Percentiles rank a stretch among this genome's conserved stretches.
Conservation (phyloP, 176 grass and related monocot species). For the Cenchrus purpureus region DNA sequence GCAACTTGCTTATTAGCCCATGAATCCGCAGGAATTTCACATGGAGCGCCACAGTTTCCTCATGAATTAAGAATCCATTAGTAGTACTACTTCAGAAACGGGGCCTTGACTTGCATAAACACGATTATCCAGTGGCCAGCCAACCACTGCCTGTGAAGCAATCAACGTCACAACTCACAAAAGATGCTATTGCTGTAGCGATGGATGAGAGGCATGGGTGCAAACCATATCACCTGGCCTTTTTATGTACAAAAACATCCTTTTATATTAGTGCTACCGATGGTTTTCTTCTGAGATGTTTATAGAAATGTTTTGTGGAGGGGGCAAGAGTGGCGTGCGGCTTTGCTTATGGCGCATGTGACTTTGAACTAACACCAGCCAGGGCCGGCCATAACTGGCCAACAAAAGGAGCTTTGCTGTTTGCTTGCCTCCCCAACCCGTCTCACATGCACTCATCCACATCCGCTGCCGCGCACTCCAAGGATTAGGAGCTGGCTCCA, state of each 20-base stretch:
- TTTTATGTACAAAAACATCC: background rate
- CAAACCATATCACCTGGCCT: background rate
- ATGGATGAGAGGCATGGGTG: background rate
- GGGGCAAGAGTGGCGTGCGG: conserved; percentile 44
- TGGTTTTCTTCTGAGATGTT: background rate
- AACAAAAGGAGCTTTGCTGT: conserved; percentile 41
- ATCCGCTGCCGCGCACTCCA: conserved; percentile 20
- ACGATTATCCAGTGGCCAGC: conserved; percentile 9
- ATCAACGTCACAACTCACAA: background rate
- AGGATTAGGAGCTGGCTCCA: background rate
- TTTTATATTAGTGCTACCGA: background rate
- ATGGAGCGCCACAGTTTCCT: background rate
- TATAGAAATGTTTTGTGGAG: background rate
- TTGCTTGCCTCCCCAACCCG: background rate
- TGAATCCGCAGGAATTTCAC: conserved; percentile 11
- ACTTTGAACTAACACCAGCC: conserved; percentile 20
- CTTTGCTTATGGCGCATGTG: conserved; percentile 42
- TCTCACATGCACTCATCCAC: conserved; percentile 7
- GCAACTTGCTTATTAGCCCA: background rate
- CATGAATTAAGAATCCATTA: background rate
- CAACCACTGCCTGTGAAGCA: background rate
- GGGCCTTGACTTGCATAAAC: background rate
- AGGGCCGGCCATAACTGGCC: conserved; percentile 7
- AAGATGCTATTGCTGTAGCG: background rate
- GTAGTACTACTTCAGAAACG: background rate